Evolutionary conservation across 495 filamentous ascomycete species (phyloP), one percentile per base, ranked within the genome.

Genomic region (Hypoxylon cercidicola): DNA sequence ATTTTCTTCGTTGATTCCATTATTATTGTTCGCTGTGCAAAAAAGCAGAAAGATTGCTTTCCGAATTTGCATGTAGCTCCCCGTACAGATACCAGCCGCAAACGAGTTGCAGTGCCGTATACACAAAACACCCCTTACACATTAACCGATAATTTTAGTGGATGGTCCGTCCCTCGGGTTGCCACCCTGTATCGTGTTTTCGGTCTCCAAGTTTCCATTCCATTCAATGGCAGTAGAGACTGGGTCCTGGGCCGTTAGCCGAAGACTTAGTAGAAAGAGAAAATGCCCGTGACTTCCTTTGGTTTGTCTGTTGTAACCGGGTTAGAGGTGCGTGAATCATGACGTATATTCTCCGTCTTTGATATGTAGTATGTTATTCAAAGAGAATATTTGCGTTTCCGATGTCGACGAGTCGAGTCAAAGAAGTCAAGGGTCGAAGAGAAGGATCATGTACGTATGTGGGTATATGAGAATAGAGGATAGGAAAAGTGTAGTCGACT

Each of bases 161-260:
- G 44, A 20, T 28, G 19, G 12, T 28, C 25, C 37, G 18, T 49
- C 13, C 13, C 13, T 30, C 12, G 4, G 6, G 25, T 59, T 46
- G 19, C 35, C 39, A 34, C 28, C 41, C 45, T 37, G 32, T 48
- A 39, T 34, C 16, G 34, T 46, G 43, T 55, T 34, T n/a, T 51
- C 30, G 35, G 57, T 66, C 63, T 66, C 57, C 63, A 66, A 66
- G 23, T 40, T 57, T 52, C 40, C 51, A 41, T 56, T 66, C 63
- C 56, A 66, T 56, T 61, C 56, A 61, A 66, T 61, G 63, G 63
- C 63, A 56, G 57, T 66, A 66, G 63, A 66, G 56, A 66, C 51
- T 57, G 63, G 63, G 62, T 53, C 20, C 52, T 55, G 32, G 46
- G 39, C 21, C 46, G 52, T 60, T 25, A 16, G 16, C 44, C 30